Base-by-base conservation (phyloP, 2,329 filamentous ascomycete genomes). In the Sphaerulina populicola region DNA sequence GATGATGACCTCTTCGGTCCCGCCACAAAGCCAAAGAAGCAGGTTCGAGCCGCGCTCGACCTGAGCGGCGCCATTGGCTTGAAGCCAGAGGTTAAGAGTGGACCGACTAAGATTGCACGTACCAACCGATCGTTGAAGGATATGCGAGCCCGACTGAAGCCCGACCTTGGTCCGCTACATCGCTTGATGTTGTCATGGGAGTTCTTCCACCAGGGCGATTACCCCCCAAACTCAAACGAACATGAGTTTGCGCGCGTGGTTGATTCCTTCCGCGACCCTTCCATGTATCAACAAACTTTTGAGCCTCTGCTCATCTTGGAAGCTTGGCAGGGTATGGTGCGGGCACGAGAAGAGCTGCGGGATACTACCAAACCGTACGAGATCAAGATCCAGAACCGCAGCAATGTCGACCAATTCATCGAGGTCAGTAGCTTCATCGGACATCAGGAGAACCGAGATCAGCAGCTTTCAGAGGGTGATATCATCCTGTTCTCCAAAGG, bases 261-360 rank as follows among this genome's bases (percentile, higher is more conserved):
- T 4, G 84, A 87, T 55, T 81, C 80, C 0, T 98, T 95, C 69
- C 69, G 74, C 27, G 83, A 88, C 59, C 86, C 89, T 0, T 72
- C 73, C 39, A 82, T 86, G 44, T 98, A 98, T 66, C 87, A 94
- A 66, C 77, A 81, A 53, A 95, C 89, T 0, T 98, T 98, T 68
- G 83, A 94, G 59, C 90, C 91, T 5, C 75, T 98, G 18, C 77
- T 98, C 31, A 82, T 93, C 29, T 84, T 94, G 23, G 93, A 98
- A 73, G 91, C 91, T 29, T 98, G 93, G 93, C 86, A 94, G 65
- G 86, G 87, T 4, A 93, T 98, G 66, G 83, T 94, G 45, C 90
- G 88, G 44, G 80, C 87, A 15, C 90, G 90, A 66, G 88, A 96
- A 63, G 93, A 98, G 68, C 14, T 48, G 38, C 29, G 46, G 41